Conservation (phyloP, 352 stramenopile species). For the Globisporangium sylvaticum region DNA sequence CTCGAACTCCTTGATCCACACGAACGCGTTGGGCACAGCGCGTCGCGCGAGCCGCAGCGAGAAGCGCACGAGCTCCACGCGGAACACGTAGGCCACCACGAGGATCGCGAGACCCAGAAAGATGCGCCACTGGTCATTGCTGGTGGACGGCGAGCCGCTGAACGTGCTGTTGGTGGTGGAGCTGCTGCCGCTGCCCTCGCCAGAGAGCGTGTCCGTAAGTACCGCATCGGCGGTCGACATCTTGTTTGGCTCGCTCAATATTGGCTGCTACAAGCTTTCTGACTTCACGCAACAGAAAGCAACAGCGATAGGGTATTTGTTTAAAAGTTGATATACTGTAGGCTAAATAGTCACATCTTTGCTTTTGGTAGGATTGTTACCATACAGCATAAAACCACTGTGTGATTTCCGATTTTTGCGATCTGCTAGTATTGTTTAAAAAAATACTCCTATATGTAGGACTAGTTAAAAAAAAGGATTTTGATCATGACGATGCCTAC, state of each 20-base stretch:
- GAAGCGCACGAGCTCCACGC: constrained; percentile 74
- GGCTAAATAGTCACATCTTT: no score
- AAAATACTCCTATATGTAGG: no score
- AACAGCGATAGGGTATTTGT: background rate
- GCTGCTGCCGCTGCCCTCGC: background rate
- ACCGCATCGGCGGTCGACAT: background rate
- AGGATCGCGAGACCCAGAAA: constrained; percentile 75
- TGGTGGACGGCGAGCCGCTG: constrained; percentile 15
- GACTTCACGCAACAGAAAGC: background rate
- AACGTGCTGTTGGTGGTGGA: constrained; percentile 1
- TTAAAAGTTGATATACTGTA: background rate
- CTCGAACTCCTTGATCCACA: constrained; percentile 85
- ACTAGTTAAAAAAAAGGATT: no score
- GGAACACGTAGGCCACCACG: constrained; percentile 60
- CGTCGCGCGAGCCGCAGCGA: constrained; percentile 63
- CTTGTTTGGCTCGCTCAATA: background rate
- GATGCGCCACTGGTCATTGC: constrained; percentile 68
- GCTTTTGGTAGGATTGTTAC: no score
- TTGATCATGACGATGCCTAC: no score
- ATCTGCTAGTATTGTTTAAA: no score
- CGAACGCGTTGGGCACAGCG: constrained; percentile 45
- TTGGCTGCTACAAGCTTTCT: background rate
- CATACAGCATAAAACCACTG: no score
- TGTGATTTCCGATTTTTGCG: no score
- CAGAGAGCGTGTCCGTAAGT: background rate